Percentiles rank a stretch among this genome's conserved stretches.
Evolutionary conservation across 2,329 filamentous ascomycete species (phyloP).

Genomic region (Ophiocordyceps camponoti-rufipedis): DNA sequence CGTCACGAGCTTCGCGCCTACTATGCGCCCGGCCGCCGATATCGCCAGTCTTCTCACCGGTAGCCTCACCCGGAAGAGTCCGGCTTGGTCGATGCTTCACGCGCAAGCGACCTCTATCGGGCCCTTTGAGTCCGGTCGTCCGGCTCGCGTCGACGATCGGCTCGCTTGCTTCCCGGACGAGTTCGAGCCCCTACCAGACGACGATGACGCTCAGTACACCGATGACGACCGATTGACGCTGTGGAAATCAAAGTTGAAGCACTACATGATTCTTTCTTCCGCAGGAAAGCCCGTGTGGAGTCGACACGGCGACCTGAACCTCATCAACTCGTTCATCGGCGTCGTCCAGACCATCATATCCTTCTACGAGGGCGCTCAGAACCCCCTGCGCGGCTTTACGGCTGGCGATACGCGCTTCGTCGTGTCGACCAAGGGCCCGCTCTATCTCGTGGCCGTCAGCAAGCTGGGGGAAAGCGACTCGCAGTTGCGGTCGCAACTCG

Average conservation of each 20-base stretch:
- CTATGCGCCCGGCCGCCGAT: conserved; percentile 45
- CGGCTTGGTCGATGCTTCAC: conserved; percentile 49
- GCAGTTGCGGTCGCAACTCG: conserved; percentile 73
- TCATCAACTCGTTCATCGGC: conserved; percentile 88
- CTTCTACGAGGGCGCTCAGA: conserved; percentile 70
- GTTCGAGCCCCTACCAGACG: conserved; percentile 56
- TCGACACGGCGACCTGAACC: conserved; percentile 72
- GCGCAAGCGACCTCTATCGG: conserved; percentile 40
- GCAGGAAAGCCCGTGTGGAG: conserved; percentile 97
- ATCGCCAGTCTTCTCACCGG: conserved; percentile 68
- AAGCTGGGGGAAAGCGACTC: conserved; percentile 79
- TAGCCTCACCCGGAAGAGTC: conserved; percentile 44
- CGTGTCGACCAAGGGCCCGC: conserved; percentile 63
- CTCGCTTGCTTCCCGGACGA: conserved; percentile 56
- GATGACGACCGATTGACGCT: conserved; percentile 44
- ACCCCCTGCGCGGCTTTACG: conserved; percentile 66
- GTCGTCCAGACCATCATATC: conserved; percentile 96
- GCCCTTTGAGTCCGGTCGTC: conserved; percentile 37
- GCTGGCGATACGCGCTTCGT: conserved; percentile 80
- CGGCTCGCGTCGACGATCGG: conserved; percentile 25
- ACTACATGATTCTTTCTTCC: conserved; percentile 90
- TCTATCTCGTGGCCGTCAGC: conserved; percentile 89
- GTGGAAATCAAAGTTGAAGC: conserved; percentile 90
- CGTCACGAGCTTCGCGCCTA: conserved; percentile 47
- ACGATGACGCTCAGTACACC: conserved; percentile 18